Conservation (phyloP, 2,329 filamentous ascomycete genomes). For the Aspergillus latus region DNA sequence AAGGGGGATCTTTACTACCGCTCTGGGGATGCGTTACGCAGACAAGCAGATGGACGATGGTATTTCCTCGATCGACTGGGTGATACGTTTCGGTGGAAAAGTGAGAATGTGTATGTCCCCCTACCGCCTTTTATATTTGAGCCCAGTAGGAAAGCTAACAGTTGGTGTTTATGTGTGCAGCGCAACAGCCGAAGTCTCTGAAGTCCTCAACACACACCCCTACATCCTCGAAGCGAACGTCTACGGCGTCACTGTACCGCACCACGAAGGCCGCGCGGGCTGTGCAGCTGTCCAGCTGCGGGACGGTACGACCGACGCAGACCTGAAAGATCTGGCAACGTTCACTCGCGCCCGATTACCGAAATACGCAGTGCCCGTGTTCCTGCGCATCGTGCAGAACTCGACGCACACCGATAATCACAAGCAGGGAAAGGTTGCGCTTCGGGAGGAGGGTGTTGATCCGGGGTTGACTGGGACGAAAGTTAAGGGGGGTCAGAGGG, state of each 20-base stretch:
- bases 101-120: slow-evolving; percentile 60
- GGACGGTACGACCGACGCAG: slow-evolving; percentile 44
- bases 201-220: slow-evolving; percentile 60
- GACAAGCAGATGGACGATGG: slow-evolving; percentile 63
- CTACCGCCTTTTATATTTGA: neutral
- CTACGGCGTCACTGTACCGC: slow-evolving; percentile 65
- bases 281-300: slow-evolving; percentile 60
- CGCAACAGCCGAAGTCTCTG: slow-evolving; percentile 64
- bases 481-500: slow-evolving; percentile 43
- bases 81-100: slow-evolving; percentile 75
- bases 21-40: slow-evolving; percentile 65
- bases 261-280: slow-evolving; percentile 68
- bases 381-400: slow-evolving; percentile 61
- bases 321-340: slow-evolving; percentile 60
- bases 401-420: slow-evolving; percentile 60
- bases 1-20: slow-evolving; percentile 70
- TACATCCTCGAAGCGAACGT: slow-evolving; percentile 67
- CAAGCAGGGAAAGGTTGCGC: slow-evolving; percentile 74
- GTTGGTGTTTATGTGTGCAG: slow-evolving; percentile 15
- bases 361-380: slow-evolving; percentile 72
- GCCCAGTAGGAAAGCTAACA: neutral
- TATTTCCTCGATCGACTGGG: slow-evolving; percentile 70
- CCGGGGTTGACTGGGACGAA: slow-evolving; percentile 49
- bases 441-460: slow-evolving; percentile 67
- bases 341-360: slow-evolving; percentile 63